A percentile compares a stretch with the other conserved stretches of the same genome.
phyloP scores from a whole-genome alignment of 495 filamentous ascomycete genomes.

The Stereocaulon alpinum region DNA sequence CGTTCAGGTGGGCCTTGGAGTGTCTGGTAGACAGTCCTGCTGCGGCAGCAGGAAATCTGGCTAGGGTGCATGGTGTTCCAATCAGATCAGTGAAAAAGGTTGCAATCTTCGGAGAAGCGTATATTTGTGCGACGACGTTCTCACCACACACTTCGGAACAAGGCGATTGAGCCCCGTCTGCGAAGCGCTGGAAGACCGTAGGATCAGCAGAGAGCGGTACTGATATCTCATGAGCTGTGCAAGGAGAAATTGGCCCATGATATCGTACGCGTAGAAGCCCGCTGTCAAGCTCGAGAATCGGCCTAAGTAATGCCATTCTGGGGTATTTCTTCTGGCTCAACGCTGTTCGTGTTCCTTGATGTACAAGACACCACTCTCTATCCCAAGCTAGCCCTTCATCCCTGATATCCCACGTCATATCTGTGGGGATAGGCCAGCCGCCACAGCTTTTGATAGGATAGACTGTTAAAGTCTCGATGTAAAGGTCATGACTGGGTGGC shows the following conservation, averaged over 20 bases:
- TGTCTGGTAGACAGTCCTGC: constrained; percentile 43
- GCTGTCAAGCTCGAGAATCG: constrained; percentile 47
- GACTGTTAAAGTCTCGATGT: constrained; percentile 23
- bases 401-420: constrained; percentile 52
- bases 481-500: constrained; percentile 2
- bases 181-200: constrained; percentile 31
- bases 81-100: constrained; percentile 55
- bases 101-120: constrained; percentile 45
- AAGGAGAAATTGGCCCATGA: constrained; percentile 7
- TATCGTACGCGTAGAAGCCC: constrained; percentile 36
- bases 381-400: constrained; percentile 71
- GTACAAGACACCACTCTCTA: constrained; percentile 74
- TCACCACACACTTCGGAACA: constrained; percentile 63
- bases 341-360: constrained; percentile 59
- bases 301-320: constrained; percentile 61
- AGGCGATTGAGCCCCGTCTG: neutral
- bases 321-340: constrained; percentile 66
- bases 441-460: constrained; percentile 74
- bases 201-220: constrained; percentile 51
- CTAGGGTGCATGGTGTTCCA: constrained; percentile 59
- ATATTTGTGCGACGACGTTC: constrained; percentile 47
- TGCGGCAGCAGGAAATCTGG: constrained; percentile 49
- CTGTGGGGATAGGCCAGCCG: constrained; percentile 48
- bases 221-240: constrained; percentile 30
- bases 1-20: constrained; percentile 38